phyloP scores from a whole-genome alignment of 805 yeast genomes.

The Pichia cabralensis region DNA sequence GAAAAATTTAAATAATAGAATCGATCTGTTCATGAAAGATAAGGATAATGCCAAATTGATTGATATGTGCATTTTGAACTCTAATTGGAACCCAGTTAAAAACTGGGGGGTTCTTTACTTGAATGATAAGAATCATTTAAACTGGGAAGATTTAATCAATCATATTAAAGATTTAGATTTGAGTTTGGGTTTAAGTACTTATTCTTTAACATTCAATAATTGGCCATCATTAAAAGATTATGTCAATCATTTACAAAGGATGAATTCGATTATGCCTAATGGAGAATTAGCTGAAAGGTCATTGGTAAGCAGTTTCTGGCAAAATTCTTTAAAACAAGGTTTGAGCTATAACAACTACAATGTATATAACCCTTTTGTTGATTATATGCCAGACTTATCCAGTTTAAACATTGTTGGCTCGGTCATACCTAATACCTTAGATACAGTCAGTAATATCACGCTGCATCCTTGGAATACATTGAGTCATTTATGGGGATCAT shows the following conservation, averaged over 20 bases:
- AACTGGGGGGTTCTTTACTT: slow-evolving; percentile 24
- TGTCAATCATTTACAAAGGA: slow-evolving; percentile 11
- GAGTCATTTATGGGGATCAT: slow-evolving; percentile 1
- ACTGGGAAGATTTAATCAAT: slow-evolving; percentile 14
- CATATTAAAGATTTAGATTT: slow-evolving; percentile 20
- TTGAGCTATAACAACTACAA: slow-evolving; percentile 21
- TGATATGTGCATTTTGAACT: slow-evolving; percentile 19
- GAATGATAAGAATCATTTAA: slow-evolving; percentile 7
- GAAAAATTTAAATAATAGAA: too few species aligned
- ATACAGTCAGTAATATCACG: slow-evolving; percentile 1
- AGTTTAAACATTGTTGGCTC: not conserved
- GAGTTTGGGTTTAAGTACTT: slow-evolving; percentile 20
- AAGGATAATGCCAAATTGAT: slow-evolving; percentile 8
- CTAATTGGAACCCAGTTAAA: slow-evolving; percentile 23
- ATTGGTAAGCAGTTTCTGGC: too few species aligned
- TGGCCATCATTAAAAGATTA: slow-evolving; percentile 19
- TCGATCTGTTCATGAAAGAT: slow-evolving; percentile 13
- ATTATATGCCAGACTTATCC: slow-evolving; percentile 10
- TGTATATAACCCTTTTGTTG: slow-evolving; percentile 22
- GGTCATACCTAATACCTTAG: slow-evolving; percentile 3
- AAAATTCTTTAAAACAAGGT: slow-evolving; percentile 18
- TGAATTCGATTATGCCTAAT: slow-evolving; percentile 13
- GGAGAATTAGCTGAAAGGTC: slow-evolving; percentile 23
- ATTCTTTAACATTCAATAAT: slow-evolving; percentile 17
- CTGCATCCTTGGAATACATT: slow-evolving; percentile 6